Conservation (phyloP, 139 green algal genomes). For the Deuterostichococcus epilithicus region DNA sequence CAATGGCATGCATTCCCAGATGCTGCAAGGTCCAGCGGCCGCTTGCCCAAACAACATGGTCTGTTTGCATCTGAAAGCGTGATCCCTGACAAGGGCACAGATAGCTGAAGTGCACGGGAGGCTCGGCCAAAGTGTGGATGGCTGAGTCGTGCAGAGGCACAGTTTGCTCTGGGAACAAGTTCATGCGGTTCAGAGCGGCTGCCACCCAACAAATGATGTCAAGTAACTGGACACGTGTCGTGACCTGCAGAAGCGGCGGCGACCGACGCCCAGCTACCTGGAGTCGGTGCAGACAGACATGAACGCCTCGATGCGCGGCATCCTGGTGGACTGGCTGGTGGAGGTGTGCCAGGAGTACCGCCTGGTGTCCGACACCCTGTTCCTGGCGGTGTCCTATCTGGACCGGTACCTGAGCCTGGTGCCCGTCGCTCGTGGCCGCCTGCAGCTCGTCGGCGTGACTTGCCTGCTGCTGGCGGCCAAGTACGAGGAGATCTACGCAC, state of each 20-base stretch:
- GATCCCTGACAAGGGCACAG: background rate
- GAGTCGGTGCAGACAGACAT: conserved; percentile 81
- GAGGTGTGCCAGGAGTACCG: conserved; percentile 92
- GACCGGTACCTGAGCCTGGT: conserved; percentile 80
- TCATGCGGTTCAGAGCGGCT: background rate
- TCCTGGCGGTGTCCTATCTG: conserved; percentile 82
- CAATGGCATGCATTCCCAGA: background rate
- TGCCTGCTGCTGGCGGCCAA: conserved; percentile 94
- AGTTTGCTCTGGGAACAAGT: conserved; percentile 6
- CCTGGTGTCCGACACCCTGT: conserved; percentile 89
- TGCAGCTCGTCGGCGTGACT: conserved; percentile 87
- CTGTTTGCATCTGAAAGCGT: background rate
- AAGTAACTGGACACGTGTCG: no score
- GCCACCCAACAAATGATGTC: background rate
- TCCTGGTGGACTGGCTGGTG: conserved; percentile 97
- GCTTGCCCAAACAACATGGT: background rate
- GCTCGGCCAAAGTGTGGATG: background rate
- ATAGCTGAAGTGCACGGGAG: background rate
- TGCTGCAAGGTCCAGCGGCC: background rate
- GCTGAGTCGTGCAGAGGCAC: background rate
- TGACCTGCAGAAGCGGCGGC: conserved; percentile 45
- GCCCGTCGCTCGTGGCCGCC: background rate
- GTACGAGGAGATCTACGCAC: conserved; percentile 98
- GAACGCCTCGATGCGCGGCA: conserved; percentile 85
- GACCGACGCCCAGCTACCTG: conserved; percentile 69